phyloP scores from a whole-genome alignment of 495 filamentous ascomycete species.

The Talaromyces proteolyticus region DNA sequence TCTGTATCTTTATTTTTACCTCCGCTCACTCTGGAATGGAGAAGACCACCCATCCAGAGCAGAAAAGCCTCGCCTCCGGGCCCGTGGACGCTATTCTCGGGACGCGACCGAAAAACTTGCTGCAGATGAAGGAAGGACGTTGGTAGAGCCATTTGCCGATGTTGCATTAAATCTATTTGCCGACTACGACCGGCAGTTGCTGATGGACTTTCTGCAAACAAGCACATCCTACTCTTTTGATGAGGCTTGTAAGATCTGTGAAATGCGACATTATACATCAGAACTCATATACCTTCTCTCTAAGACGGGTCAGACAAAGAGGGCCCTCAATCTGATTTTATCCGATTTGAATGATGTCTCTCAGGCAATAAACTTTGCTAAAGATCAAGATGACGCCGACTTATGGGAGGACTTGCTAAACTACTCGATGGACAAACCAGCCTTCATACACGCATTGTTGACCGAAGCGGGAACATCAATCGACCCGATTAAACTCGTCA shows the following conservation, averaged over 20 bases:
- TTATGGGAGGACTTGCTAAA: slow-evolving; percentile 93
- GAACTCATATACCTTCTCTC: slow-evolving; percentile 92
- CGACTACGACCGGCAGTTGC: slow-evolving; percentile 66
- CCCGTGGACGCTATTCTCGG: slow-evolving; percentile 28
- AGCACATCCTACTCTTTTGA: slow-evolving; percentile 82
- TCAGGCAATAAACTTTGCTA: slow-evolving; percentile 89
- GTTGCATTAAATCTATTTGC: slow-evolving; percentile 81
- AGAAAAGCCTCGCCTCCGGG: slow-evolving; percentile 27
- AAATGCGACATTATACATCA: slow-evolving; percentile 68
- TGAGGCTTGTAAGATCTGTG: slow-evolving; percentile 69
- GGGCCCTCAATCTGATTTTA: slow-evolving; percentile 86
- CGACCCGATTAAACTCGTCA: slow-evolving; percentile 81
- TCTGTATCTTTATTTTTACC: slow-evolving; percentile 88
- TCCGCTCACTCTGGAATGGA: slow-evolving; percentile 77
- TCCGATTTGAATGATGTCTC: slow-evolving; percentile 80
- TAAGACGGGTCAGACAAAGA: slow-evolving; percentile 88
- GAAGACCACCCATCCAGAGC: slow-evolving; percentile 43
- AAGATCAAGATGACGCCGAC: slow-evolving; percentile 82
- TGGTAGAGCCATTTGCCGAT: slow-evolving; percentile 83
- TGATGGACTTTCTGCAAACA: slow-evolving; percentile 82
- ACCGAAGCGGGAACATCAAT: slow-evolving; percentile 92
- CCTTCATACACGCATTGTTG: slow-evolving; percentile 85
- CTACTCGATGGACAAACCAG: slow-evolving; percentile 94
- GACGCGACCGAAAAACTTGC: slow-evolving; percentile 40
- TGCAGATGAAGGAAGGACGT: slow-evolving; percentile 58